Evolutionary conservation across 192 early-diverging fungal genomes (phyloP), one percentile per base, ranked within the genome.

Genomic region (Dissophora globulifera): DNA sequence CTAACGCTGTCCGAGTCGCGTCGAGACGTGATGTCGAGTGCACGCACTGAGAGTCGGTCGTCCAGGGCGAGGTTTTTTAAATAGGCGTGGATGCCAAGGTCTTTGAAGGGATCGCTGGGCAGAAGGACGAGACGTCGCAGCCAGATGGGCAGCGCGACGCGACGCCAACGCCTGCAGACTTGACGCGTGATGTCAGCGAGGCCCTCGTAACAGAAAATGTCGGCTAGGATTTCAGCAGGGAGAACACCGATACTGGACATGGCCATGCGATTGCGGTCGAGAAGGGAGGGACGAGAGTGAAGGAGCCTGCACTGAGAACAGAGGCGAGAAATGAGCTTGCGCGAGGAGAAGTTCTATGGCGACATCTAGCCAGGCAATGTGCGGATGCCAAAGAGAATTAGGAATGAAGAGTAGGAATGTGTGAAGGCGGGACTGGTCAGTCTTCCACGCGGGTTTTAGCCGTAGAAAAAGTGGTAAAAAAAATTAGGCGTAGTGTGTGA

Each of bases 61-160:
- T 76, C 40, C 2, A 46, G 25, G 0, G 63, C 40, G 6, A 76
- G 63, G 5, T 47, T 1, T 6, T 57, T 26, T 1, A 76, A 52
- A n/a, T 67, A 67, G 0, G 25, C 50, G 16, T 67, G 58, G 33
- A 76, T 50, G 12, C 72, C 72, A 19, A 40, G 22, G 58, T 76
- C 64, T 26, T 62, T 67, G 63, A 76, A 76, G 27, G 72, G 64
- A 22, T 76, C 63, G 12, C 72, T 76, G 11, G 72, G 64, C 1
- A 56, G 56, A 31, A 76, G 62, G 17, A 32, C 31, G 11, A 76
- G 46, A 12, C 63, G 62, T 25, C 64, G 42, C 10, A 67, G 40
- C 72, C 72, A 76, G 27, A 76, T 47, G 0, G 72, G 72, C 4
- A 76, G 38, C 9, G 72, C 63, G 32, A 76, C 67, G 22, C 20